These are phyloP conservation scores for Amylostereum chailletii DNA, from an alignment of 1,284 basidiomycete species.

Conservation along the genomic window DNA sequence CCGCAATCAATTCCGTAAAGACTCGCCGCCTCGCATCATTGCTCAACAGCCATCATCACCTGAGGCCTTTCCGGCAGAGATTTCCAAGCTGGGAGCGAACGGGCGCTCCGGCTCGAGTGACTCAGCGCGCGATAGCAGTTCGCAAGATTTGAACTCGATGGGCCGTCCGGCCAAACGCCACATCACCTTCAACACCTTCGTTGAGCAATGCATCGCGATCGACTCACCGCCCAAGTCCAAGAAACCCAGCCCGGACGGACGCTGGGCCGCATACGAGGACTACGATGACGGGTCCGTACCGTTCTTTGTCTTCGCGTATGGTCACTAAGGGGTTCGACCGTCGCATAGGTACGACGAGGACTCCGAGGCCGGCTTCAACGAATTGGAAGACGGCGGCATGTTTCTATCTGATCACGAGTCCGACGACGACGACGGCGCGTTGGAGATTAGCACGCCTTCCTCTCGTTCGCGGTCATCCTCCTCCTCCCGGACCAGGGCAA, in stretches of 20 bases:
- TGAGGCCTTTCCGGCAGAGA: constrained; percentile 5
- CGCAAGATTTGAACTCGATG: constrained; percentile 30
- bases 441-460: constrained; percentile 50
- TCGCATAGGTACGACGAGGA: constrained; percentile 53
- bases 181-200: constrained; percentile 97
- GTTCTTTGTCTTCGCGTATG: constrained; percentile 1
- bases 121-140: constrained; percentile 20
- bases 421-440: constrained; percentile 50
- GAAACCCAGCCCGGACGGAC: constrained; percentile 12
- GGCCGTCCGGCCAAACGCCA: constrained; percentile 48
- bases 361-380: constrained; percentile 37
- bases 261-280: constrained; percentile 19
- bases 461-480: constrained; percentile 32
- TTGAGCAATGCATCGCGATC: constrained; percentile 97
- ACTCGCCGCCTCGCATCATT: constrained; percentile 56
- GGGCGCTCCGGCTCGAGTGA: constrained; percentile 18
- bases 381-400: constrained; percentile 28
- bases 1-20: constrained; percentile 40
- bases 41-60: constrained; percentile 11
- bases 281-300: constrained; percentile 57
- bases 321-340: constrained; percentile 7
- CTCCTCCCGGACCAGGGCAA: constrained; percentile 19
- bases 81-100: neutral
- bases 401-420: constrained; percentile 15
- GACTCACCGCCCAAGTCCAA: constrained; percentile 45